Evolutionary conservation across 2,329 filamentous ascomycete species (phyloP).

Genomic region (Venturia oleaginea): DNA sequence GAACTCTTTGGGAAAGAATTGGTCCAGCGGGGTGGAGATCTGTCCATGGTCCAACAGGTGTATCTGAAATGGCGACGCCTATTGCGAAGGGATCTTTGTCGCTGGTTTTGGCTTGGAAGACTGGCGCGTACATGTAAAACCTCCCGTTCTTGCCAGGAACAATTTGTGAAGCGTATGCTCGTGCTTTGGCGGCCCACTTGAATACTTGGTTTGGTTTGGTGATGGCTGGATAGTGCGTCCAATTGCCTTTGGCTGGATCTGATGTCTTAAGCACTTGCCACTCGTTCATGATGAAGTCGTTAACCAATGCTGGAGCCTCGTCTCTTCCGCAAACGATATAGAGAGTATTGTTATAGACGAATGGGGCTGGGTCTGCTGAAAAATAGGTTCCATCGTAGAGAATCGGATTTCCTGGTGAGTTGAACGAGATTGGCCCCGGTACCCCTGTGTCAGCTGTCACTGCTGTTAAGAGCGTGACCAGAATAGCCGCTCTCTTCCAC

Average conservation of each 20-base stretch:
- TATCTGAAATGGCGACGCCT: slow-evolving; percentile 30
- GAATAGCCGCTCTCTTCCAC: background rate
- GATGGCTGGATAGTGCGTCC: slow-evolving; percentile 27
- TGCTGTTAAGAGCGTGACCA: background rate
- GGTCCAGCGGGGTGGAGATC: slow-evolving; percentile 29
- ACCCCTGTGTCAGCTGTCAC: background rate
- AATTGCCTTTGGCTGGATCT: slow-evolving; percentile 24
- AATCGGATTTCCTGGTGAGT: slow-evolving; percentile 27
- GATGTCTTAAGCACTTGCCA: slow-evolving; percentile 29
- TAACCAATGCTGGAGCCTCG: slow-evolving; percentile 23
- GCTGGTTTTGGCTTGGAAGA: slow-evolving; percentile 22
- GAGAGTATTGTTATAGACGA: slow-evolving; percentile 29
- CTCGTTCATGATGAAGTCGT: slow-evolving; percentile 30
- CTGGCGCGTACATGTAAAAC: slow-evolving; percentile 32
- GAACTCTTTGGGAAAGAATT: slow-evolving; percentile 29
- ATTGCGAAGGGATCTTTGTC: slow-evolving; percentile 30
- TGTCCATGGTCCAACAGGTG: slow-evolving; percentile 27
- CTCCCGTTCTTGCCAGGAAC: slow-evolving; percentile 27
- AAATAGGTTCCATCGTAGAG: slow-evolving; percentile 30
- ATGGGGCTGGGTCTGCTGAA: slow-evolving; percentile 31
- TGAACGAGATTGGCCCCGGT: background rate
- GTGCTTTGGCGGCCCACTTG: slow-evolving; percentile 27
- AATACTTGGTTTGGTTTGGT: slow-evolving; percentile 26
- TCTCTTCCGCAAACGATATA: slow-evolving; percentile 32
- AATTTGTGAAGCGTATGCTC: slow-evolving; percentile 30